These are phyloP conservation scores for Dicorynia guianensis DNA, from an alignment of 306 rosid genomes.

Conservation along the genomic window DNA sequence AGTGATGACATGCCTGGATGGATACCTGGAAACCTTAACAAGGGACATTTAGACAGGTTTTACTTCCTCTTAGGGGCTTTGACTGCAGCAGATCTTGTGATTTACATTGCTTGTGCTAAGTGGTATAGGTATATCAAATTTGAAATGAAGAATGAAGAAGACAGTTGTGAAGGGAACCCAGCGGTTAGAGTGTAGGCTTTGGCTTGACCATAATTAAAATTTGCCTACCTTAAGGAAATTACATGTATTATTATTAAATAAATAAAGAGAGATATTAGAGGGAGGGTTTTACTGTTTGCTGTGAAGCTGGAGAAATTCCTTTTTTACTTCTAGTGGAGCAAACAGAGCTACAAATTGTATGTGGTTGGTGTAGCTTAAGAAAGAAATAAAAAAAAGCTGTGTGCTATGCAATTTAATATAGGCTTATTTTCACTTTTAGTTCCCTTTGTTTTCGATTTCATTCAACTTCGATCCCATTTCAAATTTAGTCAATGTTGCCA, in stretches of 20 bases:
- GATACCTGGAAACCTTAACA: slow-evolving; percentile 80
- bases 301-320: slow-evolving; percentile 32
- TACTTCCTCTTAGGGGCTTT: slow-evolving; percentile 76
- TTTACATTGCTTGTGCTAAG: slow-evolving; percentile 67
- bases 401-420: too few species aligned
- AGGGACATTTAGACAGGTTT: slow-evolving; percentile 74
- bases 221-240: background rate
- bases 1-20: slow-evolving; percentile 69
- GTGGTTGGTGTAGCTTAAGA: too few species aligned
- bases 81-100: slow-evolving; percentile 57
- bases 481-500: too few species aligned
- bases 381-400: too few species aligned
- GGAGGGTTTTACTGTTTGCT: slow-evolving; percentile 8
- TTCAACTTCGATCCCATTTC: too few species aligned
- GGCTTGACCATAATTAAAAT: background rate
- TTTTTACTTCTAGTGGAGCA: slow-evolving; percentile 36
- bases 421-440: too few species aligned
- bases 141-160: slow-evolving; percentile 49
- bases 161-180: background rate
- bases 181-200: slow-evolving; percentile 24
- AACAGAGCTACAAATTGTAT: background rate
- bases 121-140: slow-evolving; percentile 79
- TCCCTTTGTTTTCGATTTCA: too few species aligned
- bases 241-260: background rate
- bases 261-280: background rate